phyloP scores from a whole-genome alignment of 495 filamentous ascomycete species.

The Diplogelasinospora grovesii region DNA sequence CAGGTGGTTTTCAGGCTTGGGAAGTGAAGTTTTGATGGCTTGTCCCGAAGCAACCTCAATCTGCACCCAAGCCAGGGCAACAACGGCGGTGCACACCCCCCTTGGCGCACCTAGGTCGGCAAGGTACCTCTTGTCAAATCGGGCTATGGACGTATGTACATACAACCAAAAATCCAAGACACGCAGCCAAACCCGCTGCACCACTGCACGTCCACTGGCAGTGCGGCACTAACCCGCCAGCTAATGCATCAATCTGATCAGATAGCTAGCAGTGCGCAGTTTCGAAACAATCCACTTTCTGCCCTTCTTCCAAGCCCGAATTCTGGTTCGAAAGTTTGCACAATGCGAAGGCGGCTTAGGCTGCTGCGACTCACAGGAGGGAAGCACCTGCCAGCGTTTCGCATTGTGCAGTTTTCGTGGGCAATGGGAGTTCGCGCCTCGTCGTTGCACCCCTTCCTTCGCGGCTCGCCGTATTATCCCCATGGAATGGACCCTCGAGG shows the following conservation, averaged over 20 bases:
- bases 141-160: conserved; percentile 17
- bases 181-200: not conserved
- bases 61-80: conserved; percentile 6
- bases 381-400: too few relatives aligned
- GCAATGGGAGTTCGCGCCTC: too few relatives aligned
- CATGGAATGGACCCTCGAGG: too few relatives aligned
- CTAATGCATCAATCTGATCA: conserved; percentile 1
- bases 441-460: too few relatives aligned
- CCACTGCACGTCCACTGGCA: conserved; percentile 2
- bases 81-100: conserved; percentile 20
- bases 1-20: conserved; percentile 7
- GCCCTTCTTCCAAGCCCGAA: too few relatives aligned
- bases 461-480: too few relatives aligned
- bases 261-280: not conserved
- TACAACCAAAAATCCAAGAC: conserved; percentile 1
- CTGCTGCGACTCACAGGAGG: too few relatives aligned
- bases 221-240: too few relatives aligned
- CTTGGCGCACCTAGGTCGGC: conserved; percentile 17
- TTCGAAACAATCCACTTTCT: too few relatives aligned
- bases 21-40: conserved; percentile 19
- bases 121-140: conserved; percentile 17
- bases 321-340: too few relatives aligned
- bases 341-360: too few relatives aligned
- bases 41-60: conserved; percentile 1
- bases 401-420: too few relatives aligned